Conservation (phyloP, 2,329 filamentous ascomycete species). For the Ceratocystis diversiconidia region DNA sequence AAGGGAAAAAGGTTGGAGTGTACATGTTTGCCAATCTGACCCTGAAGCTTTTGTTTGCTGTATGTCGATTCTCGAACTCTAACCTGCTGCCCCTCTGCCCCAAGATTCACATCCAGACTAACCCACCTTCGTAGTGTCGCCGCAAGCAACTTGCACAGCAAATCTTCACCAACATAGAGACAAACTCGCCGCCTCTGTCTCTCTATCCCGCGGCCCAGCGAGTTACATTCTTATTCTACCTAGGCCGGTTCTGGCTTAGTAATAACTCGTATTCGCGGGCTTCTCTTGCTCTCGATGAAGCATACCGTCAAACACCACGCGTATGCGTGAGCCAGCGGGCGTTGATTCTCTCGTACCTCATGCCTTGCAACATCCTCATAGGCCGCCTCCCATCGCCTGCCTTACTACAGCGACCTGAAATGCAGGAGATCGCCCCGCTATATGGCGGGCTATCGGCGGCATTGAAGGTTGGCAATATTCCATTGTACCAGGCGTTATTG, state of each 20-base stretch:
- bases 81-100: not conserved
- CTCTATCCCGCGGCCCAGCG: conserved; percentile 76
- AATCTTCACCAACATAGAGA: conserved; percentile 77
- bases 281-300: conserved; percentile 57
- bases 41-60: conserved; percentile 73
- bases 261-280: conserved; percentile 73
- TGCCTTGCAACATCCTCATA: conserved; percentile 68
- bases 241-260: conserved; percentile 78
- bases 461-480: conserved; percentile 59
- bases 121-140: conserved; percentile 41
- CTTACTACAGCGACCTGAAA: conserved; percentile 58
- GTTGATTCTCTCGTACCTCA: conserved; percentile 69
- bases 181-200: conserved; percentile 64
- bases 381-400: conserved; percentile 61
- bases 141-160: conserved; percentile 75
- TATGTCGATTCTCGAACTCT: conserved; percentile 26
- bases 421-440: conserved; percentile 44
- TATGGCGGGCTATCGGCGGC: conserved; percentile 63
- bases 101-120: conserved; percentile 14
- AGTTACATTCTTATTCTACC: conserved; percentile 87
- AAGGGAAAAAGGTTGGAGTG: conserved; percentile 75
- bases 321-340: conserved; percentile 58
- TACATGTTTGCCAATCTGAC: conserved; percentile 89
- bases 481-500: conserved; percentile 56
- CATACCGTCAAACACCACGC: conserved; percentile 55